Percentiles rank a stretch among this genome's conserved stretches.
Conservation (phyloP, 2,329 filamentous ascomycete species). For the Penicillium verrucosum region DNA sequence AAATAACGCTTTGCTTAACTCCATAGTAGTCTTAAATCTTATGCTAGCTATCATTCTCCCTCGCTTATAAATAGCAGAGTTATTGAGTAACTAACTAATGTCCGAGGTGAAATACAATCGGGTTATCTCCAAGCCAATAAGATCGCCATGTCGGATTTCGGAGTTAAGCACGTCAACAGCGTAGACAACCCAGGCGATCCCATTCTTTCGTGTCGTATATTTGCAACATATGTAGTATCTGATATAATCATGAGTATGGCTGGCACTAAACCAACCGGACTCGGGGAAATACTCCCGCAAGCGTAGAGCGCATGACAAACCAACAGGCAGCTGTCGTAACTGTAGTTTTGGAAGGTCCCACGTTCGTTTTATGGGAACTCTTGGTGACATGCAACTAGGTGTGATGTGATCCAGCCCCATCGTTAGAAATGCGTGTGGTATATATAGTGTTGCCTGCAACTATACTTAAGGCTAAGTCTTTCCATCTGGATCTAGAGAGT, state of each 20-base stretch:
- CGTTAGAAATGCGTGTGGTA: slow-evolving; percentile 39
- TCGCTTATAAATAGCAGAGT: neutral
- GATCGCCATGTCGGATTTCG: neutral
- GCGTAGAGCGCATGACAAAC: neutral
- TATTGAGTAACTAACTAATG: neutral
- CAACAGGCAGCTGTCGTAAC: slow-evolving; percentile 52
- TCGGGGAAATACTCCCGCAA: neutral
- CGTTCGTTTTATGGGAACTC: neutral
- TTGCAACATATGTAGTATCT: neutral
- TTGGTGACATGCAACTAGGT: slow-evolving; percentile 29
- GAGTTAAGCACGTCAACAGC: neutral
- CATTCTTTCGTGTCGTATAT: neutral
- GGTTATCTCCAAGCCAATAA: neutral
- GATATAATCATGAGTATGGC: neutral
- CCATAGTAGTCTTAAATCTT: neutral
- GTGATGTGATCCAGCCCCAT: slow-evolving; percentile 52
- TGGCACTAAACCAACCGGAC: slow-evolving; percentile 14
- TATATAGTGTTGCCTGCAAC: neutral
- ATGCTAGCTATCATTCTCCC: too few species aligned
- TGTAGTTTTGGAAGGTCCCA: slow-evolving; percentile 40
- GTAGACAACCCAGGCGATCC: neutral
- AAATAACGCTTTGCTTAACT: neutral
- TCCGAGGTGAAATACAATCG: neutral
- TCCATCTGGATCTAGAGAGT: neutral
- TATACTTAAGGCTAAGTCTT: neutral